Percentiles rank a stretch among this genome's conserved stretches.
Conservation (phyloP, 352 stramenopile species). For the Blastocystis sp. region DNA sequence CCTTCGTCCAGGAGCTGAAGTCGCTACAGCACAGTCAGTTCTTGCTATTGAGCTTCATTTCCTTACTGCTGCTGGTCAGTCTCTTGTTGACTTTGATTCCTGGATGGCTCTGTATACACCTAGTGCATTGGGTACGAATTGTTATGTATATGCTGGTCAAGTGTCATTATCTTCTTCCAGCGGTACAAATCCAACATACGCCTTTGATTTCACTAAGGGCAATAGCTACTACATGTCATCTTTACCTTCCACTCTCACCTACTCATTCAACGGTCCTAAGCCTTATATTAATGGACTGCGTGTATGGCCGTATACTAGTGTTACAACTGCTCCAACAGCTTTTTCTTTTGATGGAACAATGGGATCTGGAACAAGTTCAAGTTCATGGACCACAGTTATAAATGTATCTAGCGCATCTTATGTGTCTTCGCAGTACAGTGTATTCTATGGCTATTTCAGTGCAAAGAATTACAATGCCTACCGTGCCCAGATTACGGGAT, state of each 20-base stretch:
- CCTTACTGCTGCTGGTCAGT: neutral
- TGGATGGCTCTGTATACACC: neutral
- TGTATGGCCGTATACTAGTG: neutral
- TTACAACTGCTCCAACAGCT: neutral
- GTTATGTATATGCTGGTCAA: neutral
- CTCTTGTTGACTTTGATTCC: neutral
- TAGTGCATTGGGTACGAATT: neutral
- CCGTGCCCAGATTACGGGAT: neutral
- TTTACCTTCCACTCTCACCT: neutral
- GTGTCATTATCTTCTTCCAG: neutral
- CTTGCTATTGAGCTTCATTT: slow-evolving; percentile 40
- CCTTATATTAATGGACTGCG: slow-evolving; percentile 11
- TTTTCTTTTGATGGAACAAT: neutral
- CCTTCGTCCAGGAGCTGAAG: neutral
- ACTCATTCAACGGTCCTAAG: neutral
- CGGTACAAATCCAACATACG: neutral
- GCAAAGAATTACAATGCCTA: slow-evolving; percentile 10
- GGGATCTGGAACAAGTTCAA: neutral
- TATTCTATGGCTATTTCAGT: slow-evolving; percentile 22
- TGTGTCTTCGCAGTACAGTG: neutral
- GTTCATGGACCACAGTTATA: neutral
- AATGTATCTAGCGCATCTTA: neutral
- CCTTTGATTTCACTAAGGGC: slow-evolving; percentile 6
- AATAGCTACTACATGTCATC: neutral
- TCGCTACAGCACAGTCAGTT: neutral